A percentile compares a stretch with the other conserved stretches of the same genome.
phyloP scores from a whole-genome alignment of 805 yeast genomes.

The Saccharomycopsis fibuligera region DNA sequence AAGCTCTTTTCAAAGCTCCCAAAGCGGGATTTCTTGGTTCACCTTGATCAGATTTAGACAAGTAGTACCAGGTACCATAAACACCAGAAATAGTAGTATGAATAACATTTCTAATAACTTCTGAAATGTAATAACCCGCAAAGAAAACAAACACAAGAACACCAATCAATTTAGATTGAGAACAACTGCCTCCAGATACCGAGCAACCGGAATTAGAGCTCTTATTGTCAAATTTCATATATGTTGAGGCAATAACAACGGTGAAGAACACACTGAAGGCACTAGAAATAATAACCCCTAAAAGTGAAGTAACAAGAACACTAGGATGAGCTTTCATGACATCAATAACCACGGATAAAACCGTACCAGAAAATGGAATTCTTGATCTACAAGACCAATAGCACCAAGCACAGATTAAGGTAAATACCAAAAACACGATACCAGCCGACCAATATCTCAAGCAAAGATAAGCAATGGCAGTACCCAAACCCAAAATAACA shows the following conservation, averaged over 20 bases:
- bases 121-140: constrained; percentile 78
- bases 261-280: constrained; percentile 63
- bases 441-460: constrained; percentile 75
- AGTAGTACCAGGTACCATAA: constrained; percentile 88
- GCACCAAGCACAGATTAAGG: constrained; percentile 57
- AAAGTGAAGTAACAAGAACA: constrained; percentile 49
- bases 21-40: constrained; percentile 75
- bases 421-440: constrained; percentile 61
- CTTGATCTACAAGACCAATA: constrained; percentile 68
- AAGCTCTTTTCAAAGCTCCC: constrained; percentile 72
- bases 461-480: constrained; percentile 68
- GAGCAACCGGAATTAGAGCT: constrained; percentile 45
- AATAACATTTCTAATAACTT: constrained; percentile 71
- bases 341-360: constrained; percentile 64
- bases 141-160: constrained; percentile 67
- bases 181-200: constrained; percentile 46
- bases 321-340: constrained; percentile 72
- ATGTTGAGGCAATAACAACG: constrained; percentile 64
- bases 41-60: constrained; percentile 67
- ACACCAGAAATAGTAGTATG: constrained; percentile 80
- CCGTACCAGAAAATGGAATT: constrained; percentile 69
- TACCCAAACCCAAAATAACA: constrained; percentile 62
- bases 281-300: constrained; percentile 55
- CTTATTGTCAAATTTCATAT: constrained; percentile 67
- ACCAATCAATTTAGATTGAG: constrained; percentile 58